These are phyloP conservation scores for Chlamydomonas sp. DNA, from an alignment of 139 green algal species.

Conservation along the genomic window DNA sequence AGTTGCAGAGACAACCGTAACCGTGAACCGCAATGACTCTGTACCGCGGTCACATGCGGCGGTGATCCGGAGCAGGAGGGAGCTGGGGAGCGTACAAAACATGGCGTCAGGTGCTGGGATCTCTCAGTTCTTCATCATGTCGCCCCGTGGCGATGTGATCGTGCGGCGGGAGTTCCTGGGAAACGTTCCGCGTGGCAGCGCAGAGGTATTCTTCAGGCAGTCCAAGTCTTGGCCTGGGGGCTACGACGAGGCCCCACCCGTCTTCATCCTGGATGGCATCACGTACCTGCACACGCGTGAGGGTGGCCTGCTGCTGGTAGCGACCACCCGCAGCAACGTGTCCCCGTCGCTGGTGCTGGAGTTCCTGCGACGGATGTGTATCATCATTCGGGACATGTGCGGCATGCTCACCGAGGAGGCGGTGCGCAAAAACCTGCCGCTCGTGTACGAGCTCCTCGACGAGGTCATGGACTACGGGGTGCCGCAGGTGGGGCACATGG, in stretches of 20 bases:
- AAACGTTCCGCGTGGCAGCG: constrained; percentile 68
- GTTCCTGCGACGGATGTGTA: constrained; percentile 77
- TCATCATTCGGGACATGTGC: constrained; percentile 72
- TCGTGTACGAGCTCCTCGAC: constrained; percentile 97
- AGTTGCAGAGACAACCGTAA: too few species aligned
- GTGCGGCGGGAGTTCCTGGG: constrained; percentile 82
- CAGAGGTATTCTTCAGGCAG: constrained; percentile 87
- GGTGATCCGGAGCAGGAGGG: too few species aligned
- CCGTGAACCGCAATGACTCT: too few species aligned
- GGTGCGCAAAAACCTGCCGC: constrained; percentile 90
- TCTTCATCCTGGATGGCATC: constrained; percentile 90
- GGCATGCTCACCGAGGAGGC: constrained; percentile 80
- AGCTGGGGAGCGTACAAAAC: too few species aligned
- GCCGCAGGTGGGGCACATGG: too few species aligned
- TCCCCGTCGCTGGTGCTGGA: constrained; percentile 85
- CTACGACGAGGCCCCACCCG: constrained; percentile 72
- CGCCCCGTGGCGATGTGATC: constrained; percentile 82
- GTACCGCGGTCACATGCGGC: too few species aligned
- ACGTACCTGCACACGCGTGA: constrained; percentile 87
- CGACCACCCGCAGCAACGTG: constrained; percentile 82
- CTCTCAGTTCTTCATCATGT: constrained; percentile 89
- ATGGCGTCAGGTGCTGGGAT: too few species aligned
- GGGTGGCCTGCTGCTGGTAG: constrained; percentile 77
- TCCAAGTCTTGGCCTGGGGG: constrained; percentile 76
- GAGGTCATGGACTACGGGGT: constrained; percentile 84